These are phyloP conservation scores for Cyclotella cryptica DNA, from an alignment of 108 stramenopile species.

Conservation along the genomic window DNA sequence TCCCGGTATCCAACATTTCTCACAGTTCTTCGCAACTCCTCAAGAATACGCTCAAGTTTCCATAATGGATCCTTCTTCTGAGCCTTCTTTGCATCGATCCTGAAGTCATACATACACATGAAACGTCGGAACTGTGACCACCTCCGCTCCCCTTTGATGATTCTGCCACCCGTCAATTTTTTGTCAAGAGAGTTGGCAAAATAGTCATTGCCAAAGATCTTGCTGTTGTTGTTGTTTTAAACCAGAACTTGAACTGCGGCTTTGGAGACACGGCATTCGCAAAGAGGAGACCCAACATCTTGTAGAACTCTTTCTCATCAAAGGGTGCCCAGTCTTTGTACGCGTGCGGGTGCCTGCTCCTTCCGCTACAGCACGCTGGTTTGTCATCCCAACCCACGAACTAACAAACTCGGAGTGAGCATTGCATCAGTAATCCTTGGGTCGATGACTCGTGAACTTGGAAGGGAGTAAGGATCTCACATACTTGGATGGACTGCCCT, in stretches of 20 bases:
- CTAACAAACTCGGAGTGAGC: too few species aligned
- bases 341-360: too few species aligned
- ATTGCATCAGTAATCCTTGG: too few species aligned
- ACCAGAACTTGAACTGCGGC: constrained; percentile 10
- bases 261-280: constrained; percentile 19
- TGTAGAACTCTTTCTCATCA: constrained; percentile 10
- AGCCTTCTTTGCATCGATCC: neutral
- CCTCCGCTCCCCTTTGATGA: neutral
- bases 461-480: too few species aligned
- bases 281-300: constrained; percentile 11
- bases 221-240: neutral
- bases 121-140: constrained; percentile 9
- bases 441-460: too few species aligned
- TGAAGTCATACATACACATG: constrained; percentile 16
- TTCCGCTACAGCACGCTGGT: too few species aligned
- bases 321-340: constrained; percentile 17
- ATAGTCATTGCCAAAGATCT: constrained; percentile 2
- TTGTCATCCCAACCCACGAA: too few species aligned
- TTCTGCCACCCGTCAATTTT: neutral
- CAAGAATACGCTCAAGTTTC: constrained; percentile 8
- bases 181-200: neutral
- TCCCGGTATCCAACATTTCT: constrained; percentile 22
- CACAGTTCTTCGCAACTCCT: constrained; percentile 1
- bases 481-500: too few species aligned
- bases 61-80: constrained; percentile 14